Evolutionary conservation across 202 grass and related monocot genomes (phyloP), one percentile per base, ranked within the genome.

Genomic region (Bolboschoenoplectus hybrid): DNA sequence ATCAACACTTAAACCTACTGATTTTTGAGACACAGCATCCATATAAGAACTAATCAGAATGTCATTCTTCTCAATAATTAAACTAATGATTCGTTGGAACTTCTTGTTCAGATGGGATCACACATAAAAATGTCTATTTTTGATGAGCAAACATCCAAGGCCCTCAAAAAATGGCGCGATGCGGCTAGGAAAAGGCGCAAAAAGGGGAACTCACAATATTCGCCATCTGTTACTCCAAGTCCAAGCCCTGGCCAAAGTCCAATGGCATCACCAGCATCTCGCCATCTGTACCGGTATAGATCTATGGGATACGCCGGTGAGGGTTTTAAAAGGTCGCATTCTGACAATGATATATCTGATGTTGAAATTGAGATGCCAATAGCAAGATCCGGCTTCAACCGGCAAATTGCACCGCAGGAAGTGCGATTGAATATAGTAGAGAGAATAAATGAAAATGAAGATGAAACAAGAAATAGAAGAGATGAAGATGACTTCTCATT

Each of bases 101-200:
- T 17, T 12, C 55, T 82, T 9, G 45, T 45, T 57, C 87, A 97
- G 95, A 97, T 97, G 95, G 95, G 95, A 13, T 89, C 95, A 1
- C 91, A 94, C 57, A 95, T 95, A 93, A 97, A 97, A 85, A 88
- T 41, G 52, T 91, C 95, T 16, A 91, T 97, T 69, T 97, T 97
- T 81, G 89, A 95, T 7, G 91, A 97, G 60, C 91, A 94, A 86
- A 94, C 89, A 12, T 56, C 92, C 0, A 94, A 88, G 58, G 95
- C 95, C 12, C 81, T 97, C 40, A 97, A 92, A 85, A 93, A 90
- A 82, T 97, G 95, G 95, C 95, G 90, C 63, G 86, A 90, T 73
- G 85, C 85, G 39, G 89, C 88, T 46, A 95, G 89, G 80, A 95
- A 83, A 81, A 89, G 86, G 76, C 81, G 81, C 41, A 74, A 81